These are phyloP conservation scores for Mycena albidolilacea DNA, from an alignment of 768 basidiomycete genomes.

Conservation along the genomic window DNA sequence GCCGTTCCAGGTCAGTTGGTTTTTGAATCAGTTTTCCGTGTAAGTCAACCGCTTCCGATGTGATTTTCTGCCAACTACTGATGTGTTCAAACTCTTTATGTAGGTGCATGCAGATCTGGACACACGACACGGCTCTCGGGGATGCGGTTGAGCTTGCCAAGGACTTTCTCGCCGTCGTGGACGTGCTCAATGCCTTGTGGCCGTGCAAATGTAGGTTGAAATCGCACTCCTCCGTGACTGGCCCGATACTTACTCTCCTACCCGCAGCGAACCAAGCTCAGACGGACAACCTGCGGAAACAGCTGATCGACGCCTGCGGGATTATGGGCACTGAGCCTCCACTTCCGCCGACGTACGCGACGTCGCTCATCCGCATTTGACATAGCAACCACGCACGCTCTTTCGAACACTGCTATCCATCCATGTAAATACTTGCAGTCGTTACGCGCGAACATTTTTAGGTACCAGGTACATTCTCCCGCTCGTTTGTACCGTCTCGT, in stretches of 20 bases:
- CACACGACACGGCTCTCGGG: constrained; percentile 29
- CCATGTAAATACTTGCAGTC: neutral
- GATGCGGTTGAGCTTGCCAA: constrained; percentile 35
- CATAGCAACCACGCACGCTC: neutral
- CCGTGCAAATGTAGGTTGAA: constrained; percentile 26
- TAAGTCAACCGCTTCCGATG: constrained; percentile 49
- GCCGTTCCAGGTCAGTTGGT: constrained; percentile 82
- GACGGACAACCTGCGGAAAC: constrained; percentile 25
- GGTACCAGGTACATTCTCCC: neutral
- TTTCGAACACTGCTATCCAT: neutral
- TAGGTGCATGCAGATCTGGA: constrained; percentile 42
- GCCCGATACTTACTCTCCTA: neutral
- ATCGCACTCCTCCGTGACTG: neutral
- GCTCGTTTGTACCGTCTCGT: neutral
- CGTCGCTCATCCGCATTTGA: constrained; percentile 23
- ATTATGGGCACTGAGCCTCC: constrained; percentile 20
- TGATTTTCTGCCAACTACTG: neutral
- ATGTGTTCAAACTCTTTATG: neutral
- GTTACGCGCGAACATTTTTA: neutral
- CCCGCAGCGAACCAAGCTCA: constrained; percentile 31
- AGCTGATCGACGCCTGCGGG: constrained; percentile 27
- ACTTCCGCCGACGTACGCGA: constrained; percentile 24
- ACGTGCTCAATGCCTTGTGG: constrained; percentile 37
- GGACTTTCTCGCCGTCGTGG: constrained; percentile 32
- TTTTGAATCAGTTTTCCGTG: constrained; percentile 76